Base-by-base conservation (phyloP, 2,329 filamentous ascomycete genomes). In the Penicillium sclerotiorum region DNA sequence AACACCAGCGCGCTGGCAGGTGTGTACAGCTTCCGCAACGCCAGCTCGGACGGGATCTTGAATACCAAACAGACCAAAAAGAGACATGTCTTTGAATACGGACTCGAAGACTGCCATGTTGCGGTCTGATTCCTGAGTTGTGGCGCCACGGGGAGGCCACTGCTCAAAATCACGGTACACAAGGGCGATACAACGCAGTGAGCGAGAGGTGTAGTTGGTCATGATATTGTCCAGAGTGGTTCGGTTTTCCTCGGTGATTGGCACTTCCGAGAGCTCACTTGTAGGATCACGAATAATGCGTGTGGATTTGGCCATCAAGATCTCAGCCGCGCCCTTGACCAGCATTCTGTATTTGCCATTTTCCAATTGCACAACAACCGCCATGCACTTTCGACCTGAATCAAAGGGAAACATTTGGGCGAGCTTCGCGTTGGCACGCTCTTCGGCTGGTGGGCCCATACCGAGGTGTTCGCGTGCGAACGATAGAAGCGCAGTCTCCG, bases 171-270 rank as follows among this genome's bases (percentile, higher is more conserved):
- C 91, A 48, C 85, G 87, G 72, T 90, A 95, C 45, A 90, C 79
- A 56, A 95, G 81, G 36, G 86, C 89, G 59, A 96, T 95, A 1
- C 91, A 95, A 55, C 91, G 84, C 25, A 96, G 79, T 7, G 90
- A 95, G 15, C 87, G 81, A 21, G 82, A 84, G 8, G 91, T 91
- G 66, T 95, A 96, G 39, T 79, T 81, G 55, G 86, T 83, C 59
- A 95, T 95, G 40, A 90, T 77, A 18, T 78, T 74, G 57, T 82
- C 81, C 55, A 96, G 68, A 2, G 75, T 78, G 30, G 82, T 74
- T 23, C 79, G 77, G 56, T 86, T 82, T 12, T 82, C 76, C 1
- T 75, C 70, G 1, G 80, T 81, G 53, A 91, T 75, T 1, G 76
- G 67, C 12, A 69, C 73, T 20, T 77, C 75, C 2, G 75, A 69